Evolutionary conservation across 169 alveolate species (phyloP).

Genomic region (Plasmodium cynomolgi): DNA sequence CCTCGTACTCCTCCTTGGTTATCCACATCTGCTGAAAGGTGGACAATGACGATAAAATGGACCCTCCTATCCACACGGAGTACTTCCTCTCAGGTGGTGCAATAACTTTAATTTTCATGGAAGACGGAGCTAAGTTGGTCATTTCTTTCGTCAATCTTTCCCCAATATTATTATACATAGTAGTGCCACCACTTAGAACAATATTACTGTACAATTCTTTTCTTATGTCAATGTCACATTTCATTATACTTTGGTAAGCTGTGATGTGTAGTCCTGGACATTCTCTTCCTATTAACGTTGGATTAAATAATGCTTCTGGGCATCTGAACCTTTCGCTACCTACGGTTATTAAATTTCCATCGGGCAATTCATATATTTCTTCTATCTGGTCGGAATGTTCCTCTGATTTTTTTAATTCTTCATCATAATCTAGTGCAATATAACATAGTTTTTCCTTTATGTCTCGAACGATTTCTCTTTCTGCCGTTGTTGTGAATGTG

Average conservation of each 20-base stretch:
- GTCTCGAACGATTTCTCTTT: slow-evolving; percentile 97
- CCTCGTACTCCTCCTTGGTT: slow-evolving; percentile 98
- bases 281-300: slow-evolving; percentile 94
- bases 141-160: slow-evolving; percentile 98
- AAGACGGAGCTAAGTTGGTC: slow-evolving; percentile 96
- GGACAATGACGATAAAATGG: slow-evolving; percentile 95
- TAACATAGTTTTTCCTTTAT: slow-evolving; percentile 98
- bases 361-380: slow-evolving; percentile 98
- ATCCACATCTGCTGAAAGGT: slow-evolving; percentile 99
- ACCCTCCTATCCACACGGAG: slow-evolving; percentile 99
- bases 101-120: slow-evolving; percentile 97
- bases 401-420: slow-evolving; percentile 91
- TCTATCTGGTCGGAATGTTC: slow-evolving; percentile 93
- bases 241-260: slow-evolving; percentile 96
- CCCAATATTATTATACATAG: slow-evolving; percentile 97
- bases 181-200: slow-evolving; percentile 98
- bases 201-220: slow-evolving; percentile 96
- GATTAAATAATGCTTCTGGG: slow-evolving; percentile 98
- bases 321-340: slow-evolving; percentile 97
- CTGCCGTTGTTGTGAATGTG: slow-evolving; percentile 97
- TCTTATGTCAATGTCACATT: slow-evolving; percentile 97
- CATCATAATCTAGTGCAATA: slow-evolving; percentile 97
- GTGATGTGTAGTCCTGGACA: slow-evolving; percentile 96
- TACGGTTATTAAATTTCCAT: slow-evolving; percentile 96
- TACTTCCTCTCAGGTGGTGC: slow-evolving; percentile 99